Evolutionary conservation across 306 rosid species (phyloP).

Genomic region (Cucumis cinereus): DNA sequence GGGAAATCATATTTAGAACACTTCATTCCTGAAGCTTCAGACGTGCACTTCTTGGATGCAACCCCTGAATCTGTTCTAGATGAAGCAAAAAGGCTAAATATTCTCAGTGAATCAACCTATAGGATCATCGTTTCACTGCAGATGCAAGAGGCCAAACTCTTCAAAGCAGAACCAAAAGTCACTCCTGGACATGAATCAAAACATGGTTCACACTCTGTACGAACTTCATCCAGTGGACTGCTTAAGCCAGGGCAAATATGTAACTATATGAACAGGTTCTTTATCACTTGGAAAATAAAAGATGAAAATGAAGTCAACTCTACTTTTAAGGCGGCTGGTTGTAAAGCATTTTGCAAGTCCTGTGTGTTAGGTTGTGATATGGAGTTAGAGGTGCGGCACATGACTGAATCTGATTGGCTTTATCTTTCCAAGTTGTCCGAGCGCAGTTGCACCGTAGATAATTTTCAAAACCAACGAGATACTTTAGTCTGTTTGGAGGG

Average conservation of each 20-base stretch:
- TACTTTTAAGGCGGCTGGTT: not conserved
- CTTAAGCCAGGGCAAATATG: constrained; percentile 38
- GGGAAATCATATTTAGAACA: constrained; percentile 33
- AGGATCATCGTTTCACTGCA: constrained; percentile 35
- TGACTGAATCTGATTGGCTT: constrained; percentile 85
- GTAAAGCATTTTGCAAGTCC: constrained; percentile 18
- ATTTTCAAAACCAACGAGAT: constrained; percentile 12
- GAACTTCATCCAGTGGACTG: constrained; percentile 18
- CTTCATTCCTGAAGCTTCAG: constrained; percentile 35
- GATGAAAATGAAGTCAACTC: constrained; percentile 14
- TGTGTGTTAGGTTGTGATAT: constrained; percentile 22
- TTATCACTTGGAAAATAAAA: constrained; percentile 46
- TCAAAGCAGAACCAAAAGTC: constrained; percentile 38
- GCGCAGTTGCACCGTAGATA: constrained; percentile 14
- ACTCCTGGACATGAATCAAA: constrained; percentile 21
- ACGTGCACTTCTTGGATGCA: constrained; percentile 58
- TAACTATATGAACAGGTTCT: constrained; percentile 76
- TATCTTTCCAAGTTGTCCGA: constrained; percentile 55
- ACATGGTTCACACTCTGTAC: constrained; percentile 20
- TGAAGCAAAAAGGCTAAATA: constrained; percentile 53
- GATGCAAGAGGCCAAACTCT: constrained; percentile 52
- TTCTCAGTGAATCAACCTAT: constrained; percentile 51
- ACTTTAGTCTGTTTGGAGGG: constrained; percentile 5
- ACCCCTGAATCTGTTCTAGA: constrained; percentile 39
- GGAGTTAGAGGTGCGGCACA: constrained; percentile 40